A percentile compares a stretch with the other conserved stretches of the same genome.
These are phyloP conservation scores for Hyaloscypha hepaticicola DNA, from an alignment of 495 filamentous ascomycete genomes.

Conservation along the genomic window DNA sequence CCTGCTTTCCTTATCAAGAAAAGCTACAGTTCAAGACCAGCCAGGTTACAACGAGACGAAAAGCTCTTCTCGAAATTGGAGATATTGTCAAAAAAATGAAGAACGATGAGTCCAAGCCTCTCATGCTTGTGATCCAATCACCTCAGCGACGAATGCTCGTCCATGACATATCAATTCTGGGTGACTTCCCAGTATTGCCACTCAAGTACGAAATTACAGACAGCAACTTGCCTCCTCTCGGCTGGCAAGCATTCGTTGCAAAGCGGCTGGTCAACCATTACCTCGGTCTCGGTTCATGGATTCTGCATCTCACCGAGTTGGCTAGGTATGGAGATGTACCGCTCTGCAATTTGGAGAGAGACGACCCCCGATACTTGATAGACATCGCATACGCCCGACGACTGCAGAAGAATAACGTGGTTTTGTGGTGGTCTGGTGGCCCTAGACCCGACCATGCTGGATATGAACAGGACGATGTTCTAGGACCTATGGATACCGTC, in stretches of 20 bases:
- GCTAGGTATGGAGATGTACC: constrained; percentile 92
- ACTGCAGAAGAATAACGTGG: constrained; percentile 86
- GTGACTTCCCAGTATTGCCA: constrained; percentile 78
- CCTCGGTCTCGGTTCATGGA: constrained; percentile 86
- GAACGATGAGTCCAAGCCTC: constrained; percentile 76
- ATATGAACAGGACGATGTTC: constrained; percentile 89
- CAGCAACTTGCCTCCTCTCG: constrained; percentile 82
- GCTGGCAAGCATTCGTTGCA: constrained; percentile 90
- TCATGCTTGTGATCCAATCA: constrained; percentile 86
- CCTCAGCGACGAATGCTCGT: constrained; percentile 76
- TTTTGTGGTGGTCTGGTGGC: constrained; percentile 95
- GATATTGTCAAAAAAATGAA: constrained; percentile 84
- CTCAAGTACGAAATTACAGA: constrained; percentile 81
- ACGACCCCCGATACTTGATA: constrained; percentile 92
- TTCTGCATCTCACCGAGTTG: constrained; percentile 80
- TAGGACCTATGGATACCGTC: constrained; percentile 80
- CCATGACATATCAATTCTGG: constrained; percentile 81
- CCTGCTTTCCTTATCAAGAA: constrained; percentile 82
- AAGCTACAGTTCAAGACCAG: constrained; percentile 80
- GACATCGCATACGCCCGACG: constrained; percentile 93
- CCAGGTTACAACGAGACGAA: constrained; percentile 84
- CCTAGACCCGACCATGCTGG: constrained; percentile 92
- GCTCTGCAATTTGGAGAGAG: constrained; percentile 89
- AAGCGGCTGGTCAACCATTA: constrained; percentile 86
- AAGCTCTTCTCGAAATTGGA: constrained; percentile 80